Evolutionary conservation across 2,329 filamentous ascomycete species (phyloP).

Genomic region (Aspergillus sclerotialis): DNA sequence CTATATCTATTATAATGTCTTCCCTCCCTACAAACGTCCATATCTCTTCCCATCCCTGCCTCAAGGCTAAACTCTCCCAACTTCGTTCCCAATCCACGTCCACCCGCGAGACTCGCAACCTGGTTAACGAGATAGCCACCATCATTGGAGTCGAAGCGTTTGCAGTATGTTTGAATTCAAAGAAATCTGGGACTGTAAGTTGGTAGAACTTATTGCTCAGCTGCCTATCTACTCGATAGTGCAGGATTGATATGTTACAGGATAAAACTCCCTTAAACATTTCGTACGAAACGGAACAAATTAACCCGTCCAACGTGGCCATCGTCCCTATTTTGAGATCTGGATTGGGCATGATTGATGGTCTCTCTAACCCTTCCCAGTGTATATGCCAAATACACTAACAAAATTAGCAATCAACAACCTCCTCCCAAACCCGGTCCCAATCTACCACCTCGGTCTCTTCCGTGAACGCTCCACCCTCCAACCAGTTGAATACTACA

Average conservation of each 20-base stretch:
- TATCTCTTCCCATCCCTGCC: constrained; percentile 77
- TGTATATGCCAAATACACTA: too few species aligned
- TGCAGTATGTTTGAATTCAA: constrained; percentile 52
- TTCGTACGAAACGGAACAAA: constrained; percentile 59
- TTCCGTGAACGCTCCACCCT: constrained; percentile 86
- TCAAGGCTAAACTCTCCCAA: constrained; percentile 82
- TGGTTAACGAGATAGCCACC: constrained; percentile 79
- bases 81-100: constrained; percentile 67
- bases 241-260: constrained; percentile 43
- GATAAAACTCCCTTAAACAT: constrained; percentile 73
- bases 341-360: constrained; percentile 84
- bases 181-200: constrained; percentile 58
- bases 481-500: constrained; percentile 93
- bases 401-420: constrained; percentile 60
- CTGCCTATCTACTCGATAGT: background rate
- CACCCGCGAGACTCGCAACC: constrained; percentile 67
- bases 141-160: constrained; percentile 80
- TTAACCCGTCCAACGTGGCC: constrained; percentile 62
- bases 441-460: constrained; percentile 88
- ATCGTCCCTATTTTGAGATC: constrained; percentile 90
- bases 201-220: background rate
- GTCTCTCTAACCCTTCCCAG: constrained; percentile 35
- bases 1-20: too few species aligned
- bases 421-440: constrained; percentile 70
- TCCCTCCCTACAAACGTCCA: constrained; percentile 57